Conservation (phyloP, 2,329 filamentous ascomycete species). For the Botryotinia globosa region DNA sequence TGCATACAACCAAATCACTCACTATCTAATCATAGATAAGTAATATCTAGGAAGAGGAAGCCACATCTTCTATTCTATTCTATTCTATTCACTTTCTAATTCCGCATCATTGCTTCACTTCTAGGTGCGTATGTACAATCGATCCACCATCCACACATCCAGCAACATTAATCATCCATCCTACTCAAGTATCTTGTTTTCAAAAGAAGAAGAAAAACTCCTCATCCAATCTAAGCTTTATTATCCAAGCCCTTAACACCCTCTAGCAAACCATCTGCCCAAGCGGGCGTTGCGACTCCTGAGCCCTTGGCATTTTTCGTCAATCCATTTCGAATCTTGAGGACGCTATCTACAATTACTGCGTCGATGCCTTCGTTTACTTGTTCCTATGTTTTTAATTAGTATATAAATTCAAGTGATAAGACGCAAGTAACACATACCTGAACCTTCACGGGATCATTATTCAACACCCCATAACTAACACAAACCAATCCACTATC, state of each 20-base stretch:
- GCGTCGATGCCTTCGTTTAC: constrained; percentile 95
- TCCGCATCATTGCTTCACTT: neutral
- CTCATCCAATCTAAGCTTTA: neutral
- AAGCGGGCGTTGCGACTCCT: neutral
- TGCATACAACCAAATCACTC: neutral
- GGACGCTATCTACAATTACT: constrained; percentile 92
- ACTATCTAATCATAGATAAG: neutral
- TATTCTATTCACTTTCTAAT: neutral
- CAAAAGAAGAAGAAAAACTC: neutral
- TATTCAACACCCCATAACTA: constrained; percentile 89
- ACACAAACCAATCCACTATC: constrained; percentile 92
- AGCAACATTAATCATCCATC: neutral
- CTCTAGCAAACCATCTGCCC: constrained; percentile 6
- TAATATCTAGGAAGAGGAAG: neutral
- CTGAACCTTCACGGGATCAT: constrained; percentile 80
- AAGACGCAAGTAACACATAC: constrained; percentile 49
- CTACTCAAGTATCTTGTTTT: neutral
- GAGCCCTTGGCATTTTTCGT: constrained; percentile 34
- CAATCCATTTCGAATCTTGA: constrained; percentile 87
- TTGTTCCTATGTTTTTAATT: constrained; percentile 50
- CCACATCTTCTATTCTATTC: neutral
- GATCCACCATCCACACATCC: neutral
- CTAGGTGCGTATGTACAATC: neutral
- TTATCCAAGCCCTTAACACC: constrained; percentile 2
- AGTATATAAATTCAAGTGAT: neutral